Evolutionary conservation across 2,329 filamentous ascomycete genomes (phyloP).

Genomic region (Epichloe scottii): DNA sequence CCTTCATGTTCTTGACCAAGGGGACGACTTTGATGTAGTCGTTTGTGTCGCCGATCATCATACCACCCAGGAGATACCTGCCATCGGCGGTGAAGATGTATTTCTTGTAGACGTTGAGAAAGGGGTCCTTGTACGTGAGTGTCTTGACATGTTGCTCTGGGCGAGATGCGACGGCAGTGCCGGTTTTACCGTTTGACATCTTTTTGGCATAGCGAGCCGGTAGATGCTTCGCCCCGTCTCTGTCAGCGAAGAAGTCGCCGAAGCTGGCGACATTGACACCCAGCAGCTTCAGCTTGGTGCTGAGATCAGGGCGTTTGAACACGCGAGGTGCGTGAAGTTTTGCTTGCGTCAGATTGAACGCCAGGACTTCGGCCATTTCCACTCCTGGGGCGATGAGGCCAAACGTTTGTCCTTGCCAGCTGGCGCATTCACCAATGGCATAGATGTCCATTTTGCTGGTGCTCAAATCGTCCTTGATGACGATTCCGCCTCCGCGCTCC

Average conservation of each 20-base stretch:
- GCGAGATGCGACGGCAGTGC: neutral
- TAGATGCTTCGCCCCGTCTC: constrained; percentile 67
- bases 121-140: constrained; percentile 79
- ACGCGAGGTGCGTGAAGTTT: constrained; percentile 54
- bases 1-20: constrained; percentile 74
- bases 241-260: constrained; percentile 84
- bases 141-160: constrained; percentile 49
- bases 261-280: constrained; percentile 89
- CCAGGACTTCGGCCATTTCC: constrained; percentile 84
- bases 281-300: constrained; percentile 81
- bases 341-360: constrained; percentile 82
- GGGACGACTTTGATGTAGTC: constrained; percentile 85
- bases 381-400: constrained; percentile 81
- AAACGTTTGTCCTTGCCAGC: constrained; percentile 77
- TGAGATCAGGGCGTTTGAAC: constrained; percentile 76
- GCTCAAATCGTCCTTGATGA: constrained; percentile 52
- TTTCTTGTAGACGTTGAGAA: constrained; percentile 83
- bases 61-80: constrained; percentile 83
- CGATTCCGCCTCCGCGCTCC: constrained; percentile 61
- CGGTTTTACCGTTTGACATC: constrained; percentile 4
- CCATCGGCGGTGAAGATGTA: constrained; percentile 84
- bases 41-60: constrained; percentile 91
- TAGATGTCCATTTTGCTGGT: constrained; percentile 67
- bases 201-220: constrained; percentile 41
- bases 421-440: constrained; percentile 83